Evolutionary conservation across 208 protist species (phyloP).

Genomic region (Leishmania martiniquensis): DNA sequence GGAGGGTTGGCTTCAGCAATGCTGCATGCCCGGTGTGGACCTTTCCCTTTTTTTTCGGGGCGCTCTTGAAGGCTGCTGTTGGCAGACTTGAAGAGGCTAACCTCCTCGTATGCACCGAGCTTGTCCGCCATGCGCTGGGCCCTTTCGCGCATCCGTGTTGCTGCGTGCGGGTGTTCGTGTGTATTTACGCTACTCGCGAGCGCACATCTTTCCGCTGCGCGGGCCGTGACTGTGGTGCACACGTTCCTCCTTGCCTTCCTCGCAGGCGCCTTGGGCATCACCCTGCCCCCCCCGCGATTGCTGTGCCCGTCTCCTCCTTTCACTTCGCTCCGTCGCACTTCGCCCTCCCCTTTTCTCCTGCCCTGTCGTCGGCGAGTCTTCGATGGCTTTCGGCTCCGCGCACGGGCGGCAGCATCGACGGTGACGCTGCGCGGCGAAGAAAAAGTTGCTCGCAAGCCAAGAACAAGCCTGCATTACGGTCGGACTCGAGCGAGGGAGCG

Average conservation of each 20-base stretch:
- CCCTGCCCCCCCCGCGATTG: background rate
- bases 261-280: background rate
- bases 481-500: background rate
- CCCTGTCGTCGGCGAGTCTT: background rate
- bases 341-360: background rate
- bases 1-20: background rate
- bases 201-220: background rate
- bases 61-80: background rate
- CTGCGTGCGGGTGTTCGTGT: conserved; percentile 3
- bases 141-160: background rate
- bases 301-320: background rate
- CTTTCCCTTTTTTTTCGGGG: background rate
- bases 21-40: background rate
- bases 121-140: background rate
- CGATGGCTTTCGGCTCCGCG: background rate
- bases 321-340: background rate
- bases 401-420: background rate
- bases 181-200: background rate
- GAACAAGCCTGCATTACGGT: background rate
- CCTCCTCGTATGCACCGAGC: background rate
- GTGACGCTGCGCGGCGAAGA: background rate
- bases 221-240: background rate
- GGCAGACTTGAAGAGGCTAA: background rate
- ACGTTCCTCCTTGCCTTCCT: background rate
- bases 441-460: background rate